Base-by-base conservation (phyloP, 2,329 filamentous ascomycete genomes). In the Raffaelea deltoideospora region DNA sequence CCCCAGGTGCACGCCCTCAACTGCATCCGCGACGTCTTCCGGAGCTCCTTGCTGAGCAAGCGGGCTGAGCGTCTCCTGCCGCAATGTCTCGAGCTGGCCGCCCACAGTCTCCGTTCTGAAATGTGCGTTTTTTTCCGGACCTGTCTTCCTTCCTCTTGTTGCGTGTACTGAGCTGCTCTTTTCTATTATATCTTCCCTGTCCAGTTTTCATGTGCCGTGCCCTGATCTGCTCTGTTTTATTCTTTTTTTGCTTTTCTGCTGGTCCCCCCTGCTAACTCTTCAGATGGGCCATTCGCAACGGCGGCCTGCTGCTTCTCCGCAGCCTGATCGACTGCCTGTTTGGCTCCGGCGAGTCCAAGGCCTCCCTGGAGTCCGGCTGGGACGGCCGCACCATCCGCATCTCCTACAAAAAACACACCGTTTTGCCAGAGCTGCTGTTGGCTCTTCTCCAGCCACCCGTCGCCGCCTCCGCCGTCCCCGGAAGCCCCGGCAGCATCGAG, bases 1-100 rank as follows among this genome's bases (percentile, higher is more conserved):
- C 80, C 86, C 1, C 88, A 98, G 55, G 90, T 98, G 0, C 90
- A 98, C 54, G 86, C 90, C 0, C 70, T 94, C 51, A 98, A 98
- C 53, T 94, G 83, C 42, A 62, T 98, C 39, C 90, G 90, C 51
- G 86, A 93, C 45, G 78, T 94, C 3, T 90, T 95, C 56, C 88
- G 83, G 39, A 86, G 79, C 46, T 84, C 85, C 0, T 72, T 75
- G 34, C 65, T 96, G 15, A 67, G 82, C 21, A 73, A 74, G 38
- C 69, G 70, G 37, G 81, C 84, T 0, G 84, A 93, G 48, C 63
- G 64, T 1, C 79, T 86, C 47, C 65, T 95, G 8, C 76, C 81
- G 9, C 64, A 73, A 22, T 79, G 79, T 24, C 64, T 98, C 4
- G 71, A 78, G 42, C 65, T 96, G n/a, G 86, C 87, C 2, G 82